Base-by-base conservation (phyloP, 2,329 filamentous ascomycete genomes). In the Pseudogymnoascus sp. region DNA sequence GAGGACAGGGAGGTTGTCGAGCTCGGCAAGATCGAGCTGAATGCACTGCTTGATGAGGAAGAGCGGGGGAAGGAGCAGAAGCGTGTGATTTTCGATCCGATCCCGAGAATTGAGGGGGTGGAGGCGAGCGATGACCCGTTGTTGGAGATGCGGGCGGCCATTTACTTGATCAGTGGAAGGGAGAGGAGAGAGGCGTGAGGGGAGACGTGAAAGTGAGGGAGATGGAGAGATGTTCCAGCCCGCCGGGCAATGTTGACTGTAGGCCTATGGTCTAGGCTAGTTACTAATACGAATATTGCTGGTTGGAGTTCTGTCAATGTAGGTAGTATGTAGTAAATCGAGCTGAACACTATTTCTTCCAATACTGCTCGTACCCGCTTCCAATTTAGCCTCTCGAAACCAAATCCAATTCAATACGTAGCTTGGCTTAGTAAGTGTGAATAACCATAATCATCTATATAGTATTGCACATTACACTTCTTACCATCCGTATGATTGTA, bases 81-180 rank as follows among this genome's bases (percentile, higher is more conserved):
- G 73, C 72, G 75, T 33, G 74, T 82, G 42, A 85, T 86, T 66
- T 85, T 83, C 66, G 83, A 86, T 73, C 83, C 83, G 1, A 77
- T 85, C 60, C 82, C 83, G 4, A 74, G 82, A 62, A 77, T 85
- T 1, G 72, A 80, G 19, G 83, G 83, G 0, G 72, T 85, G 21
- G 81, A 82, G 69, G 66, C 77, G 4, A 80, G 77, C 64, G 80
- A 73, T 19, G 83, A 86, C 75, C 83, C 83, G 40, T 69, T 86
- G 65, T 68, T 86, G 65, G 81, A 85, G 46, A 75, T 84, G 62
- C 75, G 83, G 46, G 82, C 83, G 9, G 80, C 77, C 33, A 69
- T 84, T 35, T 86, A 86, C 74, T 70, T 86, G 66, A 75, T 83
- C 23, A 82, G 80, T 66, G 83, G 83, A 6, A 77, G 76, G 66